Percentiles rank a stretch among this genome's conserved stretches.
Evolutionary conservation across 116 monocot genomes (phyloP).

Genomic region (Zostera marina): DNA sequence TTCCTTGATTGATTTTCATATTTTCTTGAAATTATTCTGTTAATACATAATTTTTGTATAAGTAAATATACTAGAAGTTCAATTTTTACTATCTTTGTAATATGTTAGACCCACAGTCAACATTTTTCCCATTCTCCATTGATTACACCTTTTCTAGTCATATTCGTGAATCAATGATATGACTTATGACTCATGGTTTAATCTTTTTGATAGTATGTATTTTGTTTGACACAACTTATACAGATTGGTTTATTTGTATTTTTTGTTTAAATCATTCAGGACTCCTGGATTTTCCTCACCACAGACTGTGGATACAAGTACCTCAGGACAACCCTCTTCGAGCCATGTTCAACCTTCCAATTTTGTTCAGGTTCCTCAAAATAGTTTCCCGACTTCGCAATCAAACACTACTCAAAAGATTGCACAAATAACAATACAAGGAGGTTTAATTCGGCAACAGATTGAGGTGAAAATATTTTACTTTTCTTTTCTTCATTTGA

Average conservation of each 20-base stretch:
- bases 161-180: too few species aligned
- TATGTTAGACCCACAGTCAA: too few species aligned
- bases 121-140: too few species aligned
- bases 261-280: neutral
- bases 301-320: neutral
- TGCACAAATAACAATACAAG: neutral
- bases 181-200: neutral
- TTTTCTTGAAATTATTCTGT: neutral
- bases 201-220: neutral
- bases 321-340: neutral
- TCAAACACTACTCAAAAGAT: neutral
- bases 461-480: slow-evolving; percentile 1
- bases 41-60: too few species aligned
- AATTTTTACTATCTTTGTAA: too few species aligned
- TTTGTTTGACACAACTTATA: neutral
- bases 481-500: neutral
- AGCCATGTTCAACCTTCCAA: neutral
- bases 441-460: neutral
- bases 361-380: neutral
- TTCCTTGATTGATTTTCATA: neutral
- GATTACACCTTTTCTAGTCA: too few species aligned
- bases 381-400: neutral
- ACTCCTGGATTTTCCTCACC: neutral
- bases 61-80: too few species aligned
- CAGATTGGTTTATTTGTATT: neutral